Base-by-base conservation (phyloP, 495 filamentous ascomycete genomes). In the Aspergillus sclerotioniger region DNA sequence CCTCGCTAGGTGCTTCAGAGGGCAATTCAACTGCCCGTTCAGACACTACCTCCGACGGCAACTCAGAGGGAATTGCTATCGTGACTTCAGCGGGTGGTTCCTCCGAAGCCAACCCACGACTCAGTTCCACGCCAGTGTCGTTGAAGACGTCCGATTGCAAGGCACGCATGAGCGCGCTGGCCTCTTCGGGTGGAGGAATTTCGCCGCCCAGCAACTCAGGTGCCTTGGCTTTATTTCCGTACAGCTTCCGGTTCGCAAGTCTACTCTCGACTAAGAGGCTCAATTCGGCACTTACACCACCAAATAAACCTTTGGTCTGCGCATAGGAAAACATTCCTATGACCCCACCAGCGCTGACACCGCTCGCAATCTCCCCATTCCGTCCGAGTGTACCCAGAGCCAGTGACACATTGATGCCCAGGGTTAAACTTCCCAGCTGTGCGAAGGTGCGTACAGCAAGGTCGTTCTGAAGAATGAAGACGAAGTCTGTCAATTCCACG, bases 401-500 rank as follows among this genome's bases (percentile, higher is more conserved):
- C 55, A 96, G 86, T 1, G 90, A 95, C 7, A 96, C 90, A 68
- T 97, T 97, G 51, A 90, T 90, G 45, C 93, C 91, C 6, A 98
- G 77, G 29, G 91, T 96, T 28, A 98, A 69, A 29, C 80, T 88
- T 0, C 92, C 93, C 44, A 84, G 79, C 69, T 96, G 90, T 9
- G 90, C 90, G 70, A 98, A 97, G 8, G 90, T 92, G 65, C 86
- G 87, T 47, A 98, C 93, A 12, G 93, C 91, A 29, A 78, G 82
- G 32, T 85, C 80, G 58, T 95, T 91, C 71, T 96, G 96, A 44
- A 98, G 84, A 35, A 98, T 92, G 76, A 97, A 96, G 52, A 98
- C 91, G 67, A 97, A 98, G 66, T 98, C 93, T 12, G 94, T 97
- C 35, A 96, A 75, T 72, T 98, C 94, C 70, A 94, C 88, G 32